Percentiles rank a stretch among this genome's conserved stretches.
These are phyloP conservation scores for Nemania diffusa DNA, from an alignment of 2,329 filamentous ascomycete genomes.

Conservation along the genomic window DNA sequence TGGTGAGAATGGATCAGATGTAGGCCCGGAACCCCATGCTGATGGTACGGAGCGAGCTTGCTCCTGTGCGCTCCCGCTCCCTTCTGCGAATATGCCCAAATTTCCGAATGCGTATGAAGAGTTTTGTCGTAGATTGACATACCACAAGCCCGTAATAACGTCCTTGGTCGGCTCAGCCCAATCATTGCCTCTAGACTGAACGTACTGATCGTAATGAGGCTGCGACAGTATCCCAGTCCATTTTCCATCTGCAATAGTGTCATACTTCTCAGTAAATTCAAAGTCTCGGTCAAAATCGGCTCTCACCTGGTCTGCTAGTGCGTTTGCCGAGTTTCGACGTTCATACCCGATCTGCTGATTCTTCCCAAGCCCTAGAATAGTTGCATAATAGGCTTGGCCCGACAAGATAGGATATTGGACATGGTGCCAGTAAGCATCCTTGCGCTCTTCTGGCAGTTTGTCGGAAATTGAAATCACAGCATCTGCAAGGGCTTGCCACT, in stretches of 20 bases:
- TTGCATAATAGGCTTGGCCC: slow-evolving; percentile 62
- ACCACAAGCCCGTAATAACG: slow-evolving; percentile 63
- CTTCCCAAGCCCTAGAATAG: slow-evolving; percentile 58
- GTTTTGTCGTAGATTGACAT: slow-evolving; percentile 61
- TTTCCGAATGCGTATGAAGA: slow-evolving; percentile 63
- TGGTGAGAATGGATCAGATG: slow-evolving; percentile 52
- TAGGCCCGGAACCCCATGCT: slow-evolving; percentile 55
- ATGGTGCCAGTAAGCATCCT: slow-evolving; percentile 68
- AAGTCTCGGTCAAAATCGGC: slow-evolving; percentile 63
- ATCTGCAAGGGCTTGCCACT: slow-evolving; percentile 62
- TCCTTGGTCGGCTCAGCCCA: slow-evolving; percentile 67
- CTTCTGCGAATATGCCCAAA: slow-evolving; percentile 65
- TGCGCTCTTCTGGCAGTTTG: slow-evolving; percentile 54
- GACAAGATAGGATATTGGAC: slow-evolving; percentile 70
- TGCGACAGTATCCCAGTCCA: slow-evolving; percentile 67
- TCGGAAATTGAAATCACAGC: slow-evolving; percentile 59
- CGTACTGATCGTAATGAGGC: slow-evolving; percentile 53
- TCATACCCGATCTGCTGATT: slow-evolving; percentile 67
- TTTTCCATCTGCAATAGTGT: slow-evolving; percentile 62
- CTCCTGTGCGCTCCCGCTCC: slow-evolving; percentile 64
- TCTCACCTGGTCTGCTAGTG: slow-evolving; percentile 57
- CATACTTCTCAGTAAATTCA: slow-evolving; percentile 61
- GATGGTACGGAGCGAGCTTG: slow-evolving; percentile 62
- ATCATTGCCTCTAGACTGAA: slow-evolving; percentile 69
- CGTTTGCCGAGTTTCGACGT: slow-evolving; percentile 66